These are phyloP conservation scores for Malus fusca DNA, from an alignment of 306 rosid genomes.

Conservation along the genomic window DNA sequence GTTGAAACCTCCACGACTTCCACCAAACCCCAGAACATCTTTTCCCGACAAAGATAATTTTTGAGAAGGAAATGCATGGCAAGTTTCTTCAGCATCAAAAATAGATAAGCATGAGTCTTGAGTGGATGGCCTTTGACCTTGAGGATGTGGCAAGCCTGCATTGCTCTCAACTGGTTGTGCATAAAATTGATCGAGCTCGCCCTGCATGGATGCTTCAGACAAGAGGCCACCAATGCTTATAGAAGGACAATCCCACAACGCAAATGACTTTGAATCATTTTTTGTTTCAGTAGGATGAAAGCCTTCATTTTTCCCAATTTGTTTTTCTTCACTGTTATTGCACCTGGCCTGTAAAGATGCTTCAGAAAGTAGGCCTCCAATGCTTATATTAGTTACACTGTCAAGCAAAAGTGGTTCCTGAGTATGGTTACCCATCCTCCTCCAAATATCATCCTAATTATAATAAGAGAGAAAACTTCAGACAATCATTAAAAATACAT, in stretches of 20 bases:
- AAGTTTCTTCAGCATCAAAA: conserved; percentile 84
- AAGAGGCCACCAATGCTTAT: conserved; percentile 59
- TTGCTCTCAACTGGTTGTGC: conserved; percentile 26
- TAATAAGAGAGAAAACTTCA: conserved; percentile 15
- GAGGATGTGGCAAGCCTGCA: conserved; percentile 30
- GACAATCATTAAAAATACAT: not conserved
- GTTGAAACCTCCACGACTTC: conserved; percentile 27
- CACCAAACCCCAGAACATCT: conserved; percentile 29
- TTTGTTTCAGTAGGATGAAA: conserved; percentile 29
- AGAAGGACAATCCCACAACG: conserved; percentile 16
- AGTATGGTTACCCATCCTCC: conserved; percentile 18
- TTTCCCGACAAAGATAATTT: conserved; percentile 36
- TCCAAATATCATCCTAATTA: conserved; percentile 28
- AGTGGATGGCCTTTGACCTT: conserved; percentile 32
- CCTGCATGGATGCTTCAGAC: conserved; percentile 60
- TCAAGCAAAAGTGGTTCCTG: conserved; percentile 35
- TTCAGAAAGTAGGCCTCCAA: conserved; percentile 44
- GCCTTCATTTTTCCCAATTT: conserved; percentile 9
- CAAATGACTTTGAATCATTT: conserved; percentile 27
- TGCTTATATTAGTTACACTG: conserved; percentile 29
- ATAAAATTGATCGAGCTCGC: conserved; percentile 19
- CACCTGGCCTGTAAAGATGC: conserved; percentile 32
- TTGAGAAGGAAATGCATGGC: conserved; percentile 66
- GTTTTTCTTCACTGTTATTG: conserved; percentile 14
- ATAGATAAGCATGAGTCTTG: conserved; percentile 49